phyloP scores from a whole-genome alignment of 2,329 filamentous ascomycete genomes.

The Chaetomium strumarium region DNA sequence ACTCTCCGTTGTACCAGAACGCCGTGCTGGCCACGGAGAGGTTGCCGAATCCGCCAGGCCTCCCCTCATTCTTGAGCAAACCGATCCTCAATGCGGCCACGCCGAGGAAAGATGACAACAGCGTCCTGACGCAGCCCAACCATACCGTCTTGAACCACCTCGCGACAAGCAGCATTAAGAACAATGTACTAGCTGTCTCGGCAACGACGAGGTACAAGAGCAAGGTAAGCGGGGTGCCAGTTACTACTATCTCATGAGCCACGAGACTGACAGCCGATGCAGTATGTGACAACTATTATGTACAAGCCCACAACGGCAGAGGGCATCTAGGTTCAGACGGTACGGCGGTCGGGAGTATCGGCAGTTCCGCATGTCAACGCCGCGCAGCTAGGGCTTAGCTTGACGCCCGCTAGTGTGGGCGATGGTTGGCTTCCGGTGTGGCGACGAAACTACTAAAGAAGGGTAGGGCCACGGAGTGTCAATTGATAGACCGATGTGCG shows the following conservation, averaged over 20 bases:
- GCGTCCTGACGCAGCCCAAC: constrained; percentile 93
- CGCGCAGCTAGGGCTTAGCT: neutral
- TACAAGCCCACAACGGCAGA: constrained; percentile 79
- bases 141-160: constrained; percentile 95
- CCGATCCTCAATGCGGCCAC: constrained; percentile 89
- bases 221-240: constrained; percentile 56
- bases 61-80: constrained; percentile 88
- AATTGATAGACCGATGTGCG: constrained; percentile 7
- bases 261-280: constrained; percentile 21
- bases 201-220: constrained; percentile 96
- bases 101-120: constrained; percentile 95
- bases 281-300: constrained; percentile 97
- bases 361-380: neutral
- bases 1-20: constrained; percentile 66
- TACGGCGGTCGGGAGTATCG: neutral
- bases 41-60: constrained; percentile 72
- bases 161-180: constrained; percentile 96
- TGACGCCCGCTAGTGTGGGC: neutral
- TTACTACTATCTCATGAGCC: neutral
- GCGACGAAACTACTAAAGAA: too few species aligned
- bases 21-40: constrained; percentile 71
- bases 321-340: constrained; percentile 31
- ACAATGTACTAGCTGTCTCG: constrained; percentile 89
- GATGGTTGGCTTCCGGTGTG: neutral
- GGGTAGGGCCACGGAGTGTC: neutral